Percentiles rank a stretch among this genome's conserved stretches.
Conservation (phyloP, 1,139 yeast genomes). For the Sugiyamaella castrensis region DNA sequence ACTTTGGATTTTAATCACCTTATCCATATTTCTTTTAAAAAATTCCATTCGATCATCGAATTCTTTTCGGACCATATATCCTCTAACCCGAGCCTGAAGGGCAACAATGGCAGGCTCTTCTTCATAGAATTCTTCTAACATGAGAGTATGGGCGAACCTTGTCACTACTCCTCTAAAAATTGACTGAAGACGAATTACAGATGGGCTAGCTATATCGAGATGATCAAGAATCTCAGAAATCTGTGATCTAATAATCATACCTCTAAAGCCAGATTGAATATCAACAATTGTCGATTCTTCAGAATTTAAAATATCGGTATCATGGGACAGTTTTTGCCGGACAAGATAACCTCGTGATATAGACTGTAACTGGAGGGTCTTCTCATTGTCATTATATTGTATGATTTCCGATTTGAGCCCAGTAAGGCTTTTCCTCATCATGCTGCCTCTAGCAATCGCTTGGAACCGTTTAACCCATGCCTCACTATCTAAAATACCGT, state of each 20-base stretch:
- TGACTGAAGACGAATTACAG: constrained; percentile 46
- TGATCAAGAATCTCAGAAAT: constrained; percentile 20
- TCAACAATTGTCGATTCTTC: constrained; percentile 21
- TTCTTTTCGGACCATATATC: constrained; percentile 41
- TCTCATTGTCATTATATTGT: constrained; percentile 20
- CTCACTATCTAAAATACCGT: constrained; percentile 46
- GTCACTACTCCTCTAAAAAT: constrained; percentile 44
- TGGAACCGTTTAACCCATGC: constrained; percentile 44
- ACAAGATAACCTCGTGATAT: constrained; percentile 33
- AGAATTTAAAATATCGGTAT: constrained; percentile 15
- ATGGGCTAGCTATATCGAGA: constrained; percentile 32
- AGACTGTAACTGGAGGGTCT: constrained; percentile 36
- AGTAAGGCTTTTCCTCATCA: constrained; percentile 34
- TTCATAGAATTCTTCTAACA: constrained; percentile 53
- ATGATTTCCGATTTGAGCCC: constrained; percentile 10
- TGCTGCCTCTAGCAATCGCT: constrained; percentile 44
- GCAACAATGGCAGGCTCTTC: constrained; percentile 41
- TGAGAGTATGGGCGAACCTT: constrained; percentile 50
- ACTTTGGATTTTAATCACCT: constrained; percentile 72
- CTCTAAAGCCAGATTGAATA: constrained; percentile 35
- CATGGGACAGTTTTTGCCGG: constrained; percentile 25
- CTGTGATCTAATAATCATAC: constrained; percentile 28
- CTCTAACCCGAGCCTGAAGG: constrained; percentile 54
- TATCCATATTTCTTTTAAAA: constrained; percentile 54
- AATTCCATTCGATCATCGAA: constrained; percentile 46